These are phyloP conservation scores for Botrytis elliptica DNA, from an alignment of 2,329 filamentous ascomycete genomes.

Conservation along the genomic window DNA sequence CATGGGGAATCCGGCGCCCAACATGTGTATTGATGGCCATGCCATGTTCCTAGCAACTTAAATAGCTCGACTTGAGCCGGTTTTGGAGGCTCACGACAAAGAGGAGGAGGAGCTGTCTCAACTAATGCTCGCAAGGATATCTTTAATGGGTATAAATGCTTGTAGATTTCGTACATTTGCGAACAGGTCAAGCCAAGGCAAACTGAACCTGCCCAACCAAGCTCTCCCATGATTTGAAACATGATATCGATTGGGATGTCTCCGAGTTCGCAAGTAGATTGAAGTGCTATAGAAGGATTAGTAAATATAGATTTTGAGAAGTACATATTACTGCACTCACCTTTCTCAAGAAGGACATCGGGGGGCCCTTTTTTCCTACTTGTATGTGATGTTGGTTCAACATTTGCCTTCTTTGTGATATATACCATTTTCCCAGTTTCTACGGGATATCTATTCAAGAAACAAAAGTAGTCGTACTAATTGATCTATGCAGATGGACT, in stretches of 20 bases:
- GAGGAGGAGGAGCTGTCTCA: neutral
- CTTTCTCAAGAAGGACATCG: neutral
- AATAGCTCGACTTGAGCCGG: neutral
- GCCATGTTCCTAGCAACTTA: neutral
- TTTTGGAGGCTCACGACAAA: too few species aligned
- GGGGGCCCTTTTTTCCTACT: neutral
- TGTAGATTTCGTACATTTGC: neutral
- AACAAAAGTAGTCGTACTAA: neutral
- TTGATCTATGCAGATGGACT: neutral
- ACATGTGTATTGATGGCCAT: neutral
- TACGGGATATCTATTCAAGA: too few species aligned
- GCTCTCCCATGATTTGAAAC: neutral
- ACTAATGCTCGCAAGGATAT: neutral
- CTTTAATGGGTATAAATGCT: neutral
- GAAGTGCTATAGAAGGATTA: neutral
- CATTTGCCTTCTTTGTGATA: neutral
- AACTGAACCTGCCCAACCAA: neutral
- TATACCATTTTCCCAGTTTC: fast-evolving
- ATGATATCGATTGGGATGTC: neutral
- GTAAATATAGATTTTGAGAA: neutral
- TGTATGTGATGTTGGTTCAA: neutral
- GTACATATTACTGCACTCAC: neutral
- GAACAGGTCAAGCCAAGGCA: neutral
- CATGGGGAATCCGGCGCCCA: neutral
- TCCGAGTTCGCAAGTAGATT: neutral